Evolutionary conservation across 148 eudicot species (phyloP), one percentile per base, ranked within the genome.

Genomic region (Agrostemma githago): DNA sequence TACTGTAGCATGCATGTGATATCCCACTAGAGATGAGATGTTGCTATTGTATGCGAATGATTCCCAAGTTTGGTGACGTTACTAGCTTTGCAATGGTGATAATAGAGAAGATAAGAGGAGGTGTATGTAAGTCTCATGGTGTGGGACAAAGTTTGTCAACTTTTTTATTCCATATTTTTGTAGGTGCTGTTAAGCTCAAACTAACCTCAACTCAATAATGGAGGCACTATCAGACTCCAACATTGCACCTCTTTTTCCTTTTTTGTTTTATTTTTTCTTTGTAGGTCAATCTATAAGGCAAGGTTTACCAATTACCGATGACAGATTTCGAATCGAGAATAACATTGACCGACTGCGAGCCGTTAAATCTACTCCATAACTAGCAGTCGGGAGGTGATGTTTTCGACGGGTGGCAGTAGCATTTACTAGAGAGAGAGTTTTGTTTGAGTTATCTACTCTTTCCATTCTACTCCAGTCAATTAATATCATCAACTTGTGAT

Each of bases 61-160:
- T 44, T 77, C 21, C 79, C 17, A 38, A 48, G 72, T 72, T 63
- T 43, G 67, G 42, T 51, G 40, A 19, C 58, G 64, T 46, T 76
- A 74, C 40, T 74, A 74, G 75, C 77, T 70, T 71, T 46, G 68
- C 68, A 44, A 70, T 79, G 78, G 72, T 65, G 72, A 65, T 63
- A 26, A 26, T 26, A 26, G 79, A 65, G 61, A 62, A 58, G 79
- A 80, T 65, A 80, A 71, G 75, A 41, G 73, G 63, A 66, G 79
- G 34, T 26, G 34, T 26, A 26, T 26, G 34, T 26, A 67, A 75
- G 4, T 58, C 54, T 56, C 51, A 42, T 62, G 66, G 21, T 46
- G 42, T 63, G 59, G 61, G 62, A 70, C 53, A 67, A 46, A 53
- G 62, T 34, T 44, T 37, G 34, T 66, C 21, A 40, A 58, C 68